Evolutionary conservation across 176 grass and related monocot genomes (phyloP).

Genomic region (Saccharum spontaneum): DNA sequence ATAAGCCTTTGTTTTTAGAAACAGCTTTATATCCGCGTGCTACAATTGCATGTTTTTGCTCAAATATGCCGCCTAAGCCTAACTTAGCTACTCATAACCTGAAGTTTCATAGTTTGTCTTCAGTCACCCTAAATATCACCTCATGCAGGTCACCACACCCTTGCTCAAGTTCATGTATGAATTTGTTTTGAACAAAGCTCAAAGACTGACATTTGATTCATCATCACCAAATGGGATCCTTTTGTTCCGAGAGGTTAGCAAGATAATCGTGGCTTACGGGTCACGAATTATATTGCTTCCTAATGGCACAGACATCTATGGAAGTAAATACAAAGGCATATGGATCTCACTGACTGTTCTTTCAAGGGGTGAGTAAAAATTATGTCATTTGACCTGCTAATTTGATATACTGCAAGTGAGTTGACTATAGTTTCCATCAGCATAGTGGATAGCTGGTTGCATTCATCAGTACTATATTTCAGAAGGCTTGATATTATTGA

Average conservation of each 20-base stretch:
- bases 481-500: background rate
- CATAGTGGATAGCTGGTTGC: background rate
- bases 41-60: conserved; percentile 7
- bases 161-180: conserved; percentile 94
- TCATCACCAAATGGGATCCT: conserved; percentile 99
- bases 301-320: conserved; percentile 76
- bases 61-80: background rate
- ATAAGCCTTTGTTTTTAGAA: conserved; percentile 4
- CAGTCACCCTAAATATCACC: conserved; percentile 15
- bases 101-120: conserved; percentile 12
- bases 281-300: conserved; percentile 90
- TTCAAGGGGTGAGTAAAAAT: conserved; percentile 73
- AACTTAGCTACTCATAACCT: conserved; percentile 15
- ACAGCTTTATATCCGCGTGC: background rate
- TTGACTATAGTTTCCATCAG: conserved; percentile 1
- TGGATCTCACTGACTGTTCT: conserved; percentile 90
- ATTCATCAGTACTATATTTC: background rate
- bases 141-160: conserved; percentile 89
- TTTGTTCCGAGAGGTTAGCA: conserved; percentile 97
- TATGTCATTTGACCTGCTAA: conserved; percentile 21
- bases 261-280: conserved; percentile 93
- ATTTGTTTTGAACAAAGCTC: conserved; percentile 97
- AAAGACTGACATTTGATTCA: conserved; percentile 94
- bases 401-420: background rate
- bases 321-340: conserved; percentile 98